These are phyloP conservation scores for Camellia lanceoleosa DNA, from an alignment of 148 eudicot species.

Conservation along the genomic window DNA sequence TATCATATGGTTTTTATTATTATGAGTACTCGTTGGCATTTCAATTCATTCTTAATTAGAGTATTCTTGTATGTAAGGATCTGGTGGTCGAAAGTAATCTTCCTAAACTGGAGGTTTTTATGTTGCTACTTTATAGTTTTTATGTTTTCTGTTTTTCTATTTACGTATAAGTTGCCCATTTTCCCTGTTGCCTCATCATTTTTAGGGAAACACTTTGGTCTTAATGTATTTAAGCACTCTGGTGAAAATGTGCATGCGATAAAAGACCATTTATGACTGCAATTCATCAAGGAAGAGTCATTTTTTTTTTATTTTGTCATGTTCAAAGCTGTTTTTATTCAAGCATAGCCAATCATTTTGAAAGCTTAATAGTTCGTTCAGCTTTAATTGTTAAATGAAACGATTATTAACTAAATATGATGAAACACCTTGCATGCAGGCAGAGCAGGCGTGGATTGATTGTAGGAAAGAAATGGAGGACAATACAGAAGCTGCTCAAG, in stretches of 20 bases:
- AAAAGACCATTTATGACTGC: not conserved
- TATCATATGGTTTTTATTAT: no score
- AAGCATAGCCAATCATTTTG: not conserved
- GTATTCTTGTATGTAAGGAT: not conserved
- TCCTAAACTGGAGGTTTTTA: not conserved
- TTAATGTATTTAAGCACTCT: not conserved
- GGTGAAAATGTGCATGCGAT: not conserved
- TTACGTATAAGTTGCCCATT: not conserved
- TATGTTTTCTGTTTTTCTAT: not conserved
- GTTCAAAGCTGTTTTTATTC: no score
- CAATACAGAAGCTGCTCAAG: constrained; percentile 13
- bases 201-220: not conserved
- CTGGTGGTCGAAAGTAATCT: not conserved
- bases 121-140: not conserved
- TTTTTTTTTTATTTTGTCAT: not conserved
- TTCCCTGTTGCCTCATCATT: not conserved
- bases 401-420: not conserved
- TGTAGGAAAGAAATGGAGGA: constrained; percentile 34
- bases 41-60: no score
- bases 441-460: constrained; percentile 30
- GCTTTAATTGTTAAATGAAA: not conserved
- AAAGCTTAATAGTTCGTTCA: not conserved
- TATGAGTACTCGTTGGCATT: no score
- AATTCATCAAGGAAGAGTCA: not conserved
- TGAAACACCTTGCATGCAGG: constrained; percentile 36